These are phyloP conservation scores for Stentor roeselii DNA, from an alignment of 73 alveolate genomes.

Conservation along the genomic window DNA sequence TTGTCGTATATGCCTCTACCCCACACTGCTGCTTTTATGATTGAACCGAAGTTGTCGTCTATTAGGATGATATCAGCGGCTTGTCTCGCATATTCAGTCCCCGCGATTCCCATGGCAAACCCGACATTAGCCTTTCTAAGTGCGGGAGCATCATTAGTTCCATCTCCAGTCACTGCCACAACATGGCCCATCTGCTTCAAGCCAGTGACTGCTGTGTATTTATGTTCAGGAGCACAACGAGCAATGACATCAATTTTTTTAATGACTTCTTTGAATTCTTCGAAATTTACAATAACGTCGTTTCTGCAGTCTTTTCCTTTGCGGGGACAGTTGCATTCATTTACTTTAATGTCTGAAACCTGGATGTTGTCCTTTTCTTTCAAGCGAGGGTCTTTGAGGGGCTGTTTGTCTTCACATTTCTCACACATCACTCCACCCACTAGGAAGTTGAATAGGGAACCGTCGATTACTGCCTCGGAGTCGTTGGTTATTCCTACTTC, in stretches of 20 bases:
- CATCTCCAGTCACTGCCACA: conserved; percentile 87
- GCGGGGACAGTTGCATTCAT: too few species aligned
- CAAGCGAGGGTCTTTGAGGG: too few species aligned
- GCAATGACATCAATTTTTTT: conserved; percentile 63
- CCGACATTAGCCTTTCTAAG: conserved; percentile 78
- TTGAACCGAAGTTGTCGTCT: conserved; percentile 70
- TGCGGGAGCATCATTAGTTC: conserved; percentile 84
- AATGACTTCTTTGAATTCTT: too few species aligned
- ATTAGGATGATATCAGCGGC: conserved; percentile 77
- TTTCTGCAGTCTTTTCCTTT: conserved; percentile 31
- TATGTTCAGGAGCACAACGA: conserved; percentile 80
- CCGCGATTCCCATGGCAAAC: conserved; percentile 85
- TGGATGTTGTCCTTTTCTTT: too few species aligned
- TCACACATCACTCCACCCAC: too few species aligned
- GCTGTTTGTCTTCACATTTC: too few species aligned
- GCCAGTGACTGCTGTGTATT: conserved; percentile 67
- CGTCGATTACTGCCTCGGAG: too few species aligned
- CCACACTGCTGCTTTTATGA: conserved; percentile 75
- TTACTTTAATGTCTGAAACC: too few species aligned
- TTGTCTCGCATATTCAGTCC: conserved; percentile 81
- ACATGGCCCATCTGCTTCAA: conserved; percentile 68
- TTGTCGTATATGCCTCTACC: conserved; percentile 83
- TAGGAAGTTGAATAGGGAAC: too few species aligned
- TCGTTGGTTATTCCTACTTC: conserved; percentile 16
- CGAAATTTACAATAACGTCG: conserved; percentile 38